Percentiles rank a stretch among this genome's conserved stretches.
Conservation (phyloP, 2,329 filamentous ascomycete genomes). For the Cercospora zeae-maydis region DNA sequence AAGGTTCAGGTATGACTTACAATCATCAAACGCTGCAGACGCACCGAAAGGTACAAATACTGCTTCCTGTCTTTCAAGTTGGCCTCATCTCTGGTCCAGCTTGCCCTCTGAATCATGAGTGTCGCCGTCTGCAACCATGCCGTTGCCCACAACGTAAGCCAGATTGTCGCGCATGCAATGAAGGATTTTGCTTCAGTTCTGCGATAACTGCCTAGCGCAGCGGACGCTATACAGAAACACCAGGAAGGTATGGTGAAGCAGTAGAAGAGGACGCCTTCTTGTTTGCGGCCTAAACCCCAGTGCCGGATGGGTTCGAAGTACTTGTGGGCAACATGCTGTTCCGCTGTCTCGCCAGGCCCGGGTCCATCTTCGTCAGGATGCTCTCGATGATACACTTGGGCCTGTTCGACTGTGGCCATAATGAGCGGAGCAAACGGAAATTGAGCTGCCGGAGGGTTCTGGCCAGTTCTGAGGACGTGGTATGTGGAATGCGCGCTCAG, state of each 20-base stretch:
- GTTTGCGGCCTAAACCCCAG: conserved; percentile 30
- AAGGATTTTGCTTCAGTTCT: conserved; percentile 26
- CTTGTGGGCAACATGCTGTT: conserved; percentile 31
- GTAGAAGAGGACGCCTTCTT: conserved; percentile 34
- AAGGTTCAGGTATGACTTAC: conserved; percentile 21
- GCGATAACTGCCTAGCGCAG: conserved; percentile 25
- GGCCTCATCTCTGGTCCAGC: conserved; percentile 35
- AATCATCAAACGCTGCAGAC: conserved; percentile 34
- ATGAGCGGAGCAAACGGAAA: not conserved
- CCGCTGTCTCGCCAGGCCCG: conserved; percentile 30
- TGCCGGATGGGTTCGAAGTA: conserved; percentile 26
- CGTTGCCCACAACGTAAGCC: conserved; percentile 32
- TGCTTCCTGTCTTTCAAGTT: conserved; percentile 33
- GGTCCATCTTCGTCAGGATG: conserved; percentile 18
- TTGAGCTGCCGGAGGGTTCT: not conserved
- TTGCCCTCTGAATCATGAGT: conserved; percentile 35
- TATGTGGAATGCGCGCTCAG: not conserved
- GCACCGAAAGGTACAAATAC: conserved; percentile 34
- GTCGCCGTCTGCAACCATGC: conserved; percentile 36
- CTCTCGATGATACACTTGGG: conserved; percentile 15
- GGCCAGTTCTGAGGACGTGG: not conserved
- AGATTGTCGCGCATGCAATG: conserved; percentile 27
- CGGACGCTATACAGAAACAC: conserved; percentile 31
- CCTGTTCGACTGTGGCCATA: conserved; percentile 20
- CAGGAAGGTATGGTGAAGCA: conserved; percentile 29